These are phyloP conservation scores for Ceratocystis colombiana DNA, from an alignment of 2,329 filamentous ascomycete genomes.

Conservation along the genomic window DNA sequence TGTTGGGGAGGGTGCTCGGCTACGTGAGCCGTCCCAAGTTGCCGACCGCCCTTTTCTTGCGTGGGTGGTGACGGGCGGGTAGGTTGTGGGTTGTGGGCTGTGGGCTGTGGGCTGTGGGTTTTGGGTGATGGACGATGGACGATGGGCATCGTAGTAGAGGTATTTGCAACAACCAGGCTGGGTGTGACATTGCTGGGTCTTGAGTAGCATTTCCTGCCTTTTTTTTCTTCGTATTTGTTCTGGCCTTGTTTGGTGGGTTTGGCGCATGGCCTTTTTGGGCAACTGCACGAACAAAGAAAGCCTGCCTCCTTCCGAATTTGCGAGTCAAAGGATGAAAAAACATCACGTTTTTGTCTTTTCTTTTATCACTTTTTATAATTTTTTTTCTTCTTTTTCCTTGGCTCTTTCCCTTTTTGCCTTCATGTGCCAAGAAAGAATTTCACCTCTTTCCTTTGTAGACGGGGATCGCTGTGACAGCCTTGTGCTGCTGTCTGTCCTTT, in stretches of 20 bases:
- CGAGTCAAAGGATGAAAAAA: background rate
- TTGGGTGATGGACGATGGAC: background rate
- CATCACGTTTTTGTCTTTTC: background rate
- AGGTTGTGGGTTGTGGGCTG: too few relatives aligned
- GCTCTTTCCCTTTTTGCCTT: too few relatives aligned
- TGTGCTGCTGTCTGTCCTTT: background rate
- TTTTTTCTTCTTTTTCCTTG: too few relatives aligned
- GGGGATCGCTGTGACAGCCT: background rate
- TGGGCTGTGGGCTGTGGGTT: too few relatives aligned
- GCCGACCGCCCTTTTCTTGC: background rate
- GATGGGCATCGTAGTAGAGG: background rate
- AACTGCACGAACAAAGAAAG: background rate
- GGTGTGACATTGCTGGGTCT: background rate
- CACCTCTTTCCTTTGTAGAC: background rate
- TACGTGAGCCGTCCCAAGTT: slow-evolving; percentile 1
- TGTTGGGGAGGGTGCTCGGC: background rate
- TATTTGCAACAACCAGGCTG: background rate
- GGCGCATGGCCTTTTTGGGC: slow-evolving; percentile 1
- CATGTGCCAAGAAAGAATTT: background rate
- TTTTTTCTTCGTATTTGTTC: background rate
- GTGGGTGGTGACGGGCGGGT: too few relatives aligned
- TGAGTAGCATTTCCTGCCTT: background rate
- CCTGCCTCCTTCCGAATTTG: slow-evolving; percentile 5
- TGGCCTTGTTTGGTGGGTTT: background rate
- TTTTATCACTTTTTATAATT: background rate